phyloP scores from a whole-genome alignment of 495 filamentous ascomycete species.

The Penicillium macrosclerotiorum region DNA sequence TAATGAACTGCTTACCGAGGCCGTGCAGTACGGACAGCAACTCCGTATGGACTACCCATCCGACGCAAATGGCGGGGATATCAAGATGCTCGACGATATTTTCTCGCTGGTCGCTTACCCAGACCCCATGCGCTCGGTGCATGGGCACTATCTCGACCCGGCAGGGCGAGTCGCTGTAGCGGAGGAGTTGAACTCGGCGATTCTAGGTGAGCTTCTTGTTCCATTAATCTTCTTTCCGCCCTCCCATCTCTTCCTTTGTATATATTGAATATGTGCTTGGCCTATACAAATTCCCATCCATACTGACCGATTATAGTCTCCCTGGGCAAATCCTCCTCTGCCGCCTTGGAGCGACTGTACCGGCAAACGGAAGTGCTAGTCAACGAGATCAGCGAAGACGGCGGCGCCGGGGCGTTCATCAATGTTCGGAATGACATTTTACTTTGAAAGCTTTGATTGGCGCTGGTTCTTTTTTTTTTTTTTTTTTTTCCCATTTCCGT shows the following conservation, averaged over 20 bases:
- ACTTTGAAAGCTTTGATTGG: conserved; percentile 17
- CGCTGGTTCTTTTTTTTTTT: conserved; percentile 3
- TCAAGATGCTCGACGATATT: conserved; percentile 76
- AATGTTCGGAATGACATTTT: conserved; percentile 71
- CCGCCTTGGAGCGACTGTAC: conserved; percentile 81
- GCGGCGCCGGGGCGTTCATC: conserved; percentile 84
- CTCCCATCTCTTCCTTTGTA: conserved; percentile 6
- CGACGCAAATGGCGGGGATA: conserved; percentile 66
- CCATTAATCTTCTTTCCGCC: conserved; percentile 2
- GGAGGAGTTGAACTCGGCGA: conserved; percentile 92
- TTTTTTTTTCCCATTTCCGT: conserved; percentile 1
- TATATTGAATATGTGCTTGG: neutral
- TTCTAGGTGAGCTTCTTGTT: conserved; percentile 58
- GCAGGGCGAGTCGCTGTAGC: conserved; percentile 76
- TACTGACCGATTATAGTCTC: conserved; percentile 59
- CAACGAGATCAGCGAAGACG: conserved; percentile 76
- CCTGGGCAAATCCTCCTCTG: conserved; percentile 82
- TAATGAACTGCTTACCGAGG: conserved; percentile 59
- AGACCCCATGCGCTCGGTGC: conserved; percentile 69
- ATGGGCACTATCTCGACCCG: conserved; percentile 77
- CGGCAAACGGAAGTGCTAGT: conserved; percentile 86
- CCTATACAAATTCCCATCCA: neutral
- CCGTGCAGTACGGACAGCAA: conserved; percentile 76
- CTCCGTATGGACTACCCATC: conserved; percentile 70
- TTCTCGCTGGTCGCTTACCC: conserved; percentile 87